Percentiles rank a stretch among this genome's conserved stretches.
Conservation (phyloP, 352 stramenopile species). For the Globisporangium orthogonon region DNA sequence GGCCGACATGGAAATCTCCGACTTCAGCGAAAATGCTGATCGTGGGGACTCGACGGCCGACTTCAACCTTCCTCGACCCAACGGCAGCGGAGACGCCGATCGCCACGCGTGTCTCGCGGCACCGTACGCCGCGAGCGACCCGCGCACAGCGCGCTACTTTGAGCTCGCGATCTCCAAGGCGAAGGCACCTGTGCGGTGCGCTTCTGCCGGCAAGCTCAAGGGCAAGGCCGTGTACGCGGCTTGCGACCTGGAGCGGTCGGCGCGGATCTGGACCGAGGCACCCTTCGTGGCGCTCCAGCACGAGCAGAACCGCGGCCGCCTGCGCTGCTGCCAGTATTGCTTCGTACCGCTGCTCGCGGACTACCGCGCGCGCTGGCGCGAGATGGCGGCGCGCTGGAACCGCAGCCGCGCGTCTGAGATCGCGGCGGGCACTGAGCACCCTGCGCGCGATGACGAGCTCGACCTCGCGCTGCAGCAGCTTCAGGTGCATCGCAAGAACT, state of each 20-base stretch:
- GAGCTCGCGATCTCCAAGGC: conserved; percentile 54
- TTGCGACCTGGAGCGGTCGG: conserved; percentile 31
- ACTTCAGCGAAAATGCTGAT: not conserved
- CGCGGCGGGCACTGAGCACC: not conserved
- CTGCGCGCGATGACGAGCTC: conserved; percentile 24
- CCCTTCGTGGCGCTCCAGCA: conserved; percentile 74
- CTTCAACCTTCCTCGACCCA: not conserved
- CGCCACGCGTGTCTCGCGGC: conserved; percentile 43
- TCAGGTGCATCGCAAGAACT: conserved; percentile 37
- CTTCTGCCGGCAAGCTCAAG: conserved; percentile 48
- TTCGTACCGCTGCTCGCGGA: conserved; percentile 56
- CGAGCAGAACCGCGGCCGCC: conserved; percentile 26
- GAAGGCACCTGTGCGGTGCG: conserved; percentile 54
- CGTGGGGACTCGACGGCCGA: not conserved
- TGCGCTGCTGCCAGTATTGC: conserved; percentile 65
- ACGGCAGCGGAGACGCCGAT: conserved; percentile 2
- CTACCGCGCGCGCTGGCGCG: conserved; percentile 37
- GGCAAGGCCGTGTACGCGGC: conserved; percentile 72
- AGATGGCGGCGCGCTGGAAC: conserved; percentile 32
- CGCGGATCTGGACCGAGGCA: conserved; percentile 60
- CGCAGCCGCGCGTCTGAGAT: not conserved
- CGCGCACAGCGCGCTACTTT: conserved; percentile 49
- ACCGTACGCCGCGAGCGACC: conserved; percentile 44
- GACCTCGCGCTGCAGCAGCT: conserved; percentile 35
- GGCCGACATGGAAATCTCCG: not conserved